A percentile compares a stretch with the other conserved stretches of the same genome.
These are phyloP conservation scores for Zoysia matrella DNA, from an alignment of 202 grass and related monocot species.

Conservation along the genomic window DNA sequence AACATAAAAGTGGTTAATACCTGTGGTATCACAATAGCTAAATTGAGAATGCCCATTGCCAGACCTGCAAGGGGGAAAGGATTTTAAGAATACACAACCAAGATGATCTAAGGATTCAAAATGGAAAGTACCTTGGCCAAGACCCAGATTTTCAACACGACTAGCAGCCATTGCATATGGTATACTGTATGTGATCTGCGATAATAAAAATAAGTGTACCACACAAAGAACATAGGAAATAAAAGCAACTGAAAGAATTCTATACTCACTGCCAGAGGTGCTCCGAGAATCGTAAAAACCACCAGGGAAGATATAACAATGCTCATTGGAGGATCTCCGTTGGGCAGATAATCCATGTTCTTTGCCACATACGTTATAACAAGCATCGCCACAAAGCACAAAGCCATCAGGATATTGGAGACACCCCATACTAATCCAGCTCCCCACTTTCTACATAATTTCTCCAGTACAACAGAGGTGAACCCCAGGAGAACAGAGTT, in stretches of 20 bases:
- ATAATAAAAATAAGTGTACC: conserved; percentile 35
- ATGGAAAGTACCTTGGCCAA: conserved; percentile 78
- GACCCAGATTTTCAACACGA: conserved; percentile 81
- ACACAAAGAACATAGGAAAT: background rate
- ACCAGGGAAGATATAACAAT: conserved; percentile 72
- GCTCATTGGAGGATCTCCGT: conserved; percentile 58
- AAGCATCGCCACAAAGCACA: conserved; percentile 87
- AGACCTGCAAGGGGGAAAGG: conserved; percentile 62
- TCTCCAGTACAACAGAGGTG: conserved; percentile 85
- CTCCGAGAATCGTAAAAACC: conserved; percentile 78
- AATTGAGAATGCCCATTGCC: conserved; percentile 95
- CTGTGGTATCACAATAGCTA: conserved; percentile 94
- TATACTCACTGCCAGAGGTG: conserved; percentile 66
- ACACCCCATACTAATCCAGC: conserved; percentile 90
- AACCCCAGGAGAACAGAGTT: conserved; percentile 88
- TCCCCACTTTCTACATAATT: conserved; percentile 82
- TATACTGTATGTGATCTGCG: conserved; percentile 97
- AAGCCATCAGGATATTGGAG: conserved; percentile 83
- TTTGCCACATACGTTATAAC: conserved; percentile 76
- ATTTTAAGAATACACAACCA: conserved; percentile 19
- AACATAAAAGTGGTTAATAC: conserved; percentile 51
- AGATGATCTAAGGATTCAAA: conserved; percentile 24
- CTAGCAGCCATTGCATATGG: conserved; percentile 93
- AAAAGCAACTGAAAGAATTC: background rate
- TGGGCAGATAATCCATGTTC: conserved; percentile 70